phyloP scores from a whole-genome alignment of 164 flowering plant species.

The Berberis vulgaris region DNA sequence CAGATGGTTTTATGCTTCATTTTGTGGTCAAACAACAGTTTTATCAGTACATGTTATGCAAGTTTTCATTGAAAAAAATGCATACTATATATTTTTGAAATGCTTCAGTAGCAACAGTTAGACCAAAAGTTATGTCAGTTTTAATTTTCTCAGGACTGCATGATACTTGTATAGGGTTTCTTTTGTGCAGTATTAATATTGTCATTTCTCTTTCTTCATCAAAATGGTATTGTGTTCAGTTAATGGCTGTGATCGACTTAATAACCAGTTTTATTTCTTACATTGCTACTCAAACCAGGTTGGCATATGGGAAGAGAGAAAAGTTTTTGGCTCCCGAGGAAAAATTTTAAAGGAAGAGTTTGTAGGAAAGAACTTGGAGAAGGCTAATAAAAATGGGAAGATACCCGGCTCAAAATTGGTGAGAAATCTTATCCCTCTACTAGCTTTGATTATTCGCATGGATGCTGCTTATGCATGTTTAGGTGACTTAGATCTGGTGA shows the following conservation, averaged over 20 bases:
- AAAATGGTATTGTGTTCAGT: not conserved
- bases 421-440: constrained; percentile 7
- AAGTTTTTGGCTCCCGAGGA: constrained; percentile 87
- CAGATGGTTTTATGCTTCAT: no score
- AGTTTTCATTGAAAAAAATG: no score
- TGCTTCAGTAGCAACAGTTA: no score
- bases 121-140: no score
- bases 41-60: no score
- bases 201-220: not conserved
- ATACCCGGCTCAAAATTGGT: constrained; percentile 36
- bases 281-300: constrained; percentile 28
- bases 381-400: constrained; percentile 33
- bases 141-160: not conserved
- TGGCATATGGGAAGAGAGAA: constrained; percentile 89
- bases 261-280: not conserved
- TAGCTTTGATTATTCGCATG: not conserved
- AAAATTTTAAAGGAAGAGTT: constrained; percentile 82
- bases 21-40: no score
- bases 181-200: not conserved
- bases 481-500: not conserved
- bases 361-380: constrained; percentile 46
- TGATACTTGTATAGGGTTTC: not conserved
- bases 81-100: no score
- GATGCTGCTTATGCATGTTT: not conserved
- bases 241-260: not conserved